A percentile compares a stretch with the other conserved stretches of the same genome.
phyloP scores from a whole-genome alignment of 2,329 filamentous ascomycete species.

The Penicillium brevicompactum region DNA sequence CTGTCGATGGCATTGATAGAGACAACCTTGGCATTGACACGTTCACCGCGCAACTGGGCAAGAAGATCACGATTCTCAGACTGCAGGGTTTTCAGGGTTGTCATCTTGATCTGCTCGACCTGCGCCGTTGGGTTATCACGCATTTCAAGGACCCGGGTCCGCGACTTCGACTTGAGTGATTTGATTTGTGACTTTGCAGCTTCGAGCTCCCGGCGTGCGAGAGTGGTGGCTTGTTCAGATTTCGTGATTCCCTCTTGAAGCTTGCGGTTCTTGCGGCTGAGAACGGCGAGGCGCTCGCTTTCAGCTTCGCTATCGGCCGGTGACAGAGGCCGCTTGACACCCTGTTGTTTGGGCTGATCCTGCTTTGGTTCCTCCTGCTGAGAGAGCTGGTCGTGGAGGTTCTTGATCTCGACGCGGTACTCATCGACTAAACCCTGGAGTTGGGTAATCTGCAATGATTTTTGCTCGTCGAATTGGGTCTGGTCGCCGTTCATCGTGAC shows the following conservation, averaged over 20 bases:
- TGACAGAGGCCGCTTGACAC: slow-evolving; percentile 67
- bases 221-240: slow-evolving; percentile 67
- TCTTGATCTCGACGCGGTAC: slow-evolving; percentile 79
- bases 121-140: slow-evolving; percentile 91
- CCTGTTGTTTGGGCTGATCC: slow-evolving; percentile 44
- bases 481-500: slow-evolving; percentile 76
- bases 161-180: slow-evolving; percentile 65
- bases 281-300: slow-evolving; percentile 74
- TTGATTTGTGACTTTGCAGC: slow-evolving; percentile 74
- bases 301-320: slow-evolving; percentile 56
- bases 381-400: slow-evolving; percentile 72
- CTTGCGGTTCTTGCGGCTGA: slow-evolving; percentile 84
- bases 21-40: slow-evolving; percentile 61
- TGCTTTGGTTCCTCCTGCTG: slow-evolving; percentile 58
- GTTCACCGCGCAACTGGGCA: slow-evolving; percentile 63
- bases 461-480: slow-evolving; percentile 70
- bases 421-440: slow-evolving; percentile 84
- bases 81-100: slow-evolving; percentile 74
- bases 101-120: slow-evolving; percentile 78
- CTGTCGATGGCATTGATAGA: slow-evolving; percentile 76
- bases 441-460: slow-evolving; percentile 72
- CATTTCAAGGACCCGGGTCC: slow-evolving; percentile 81
- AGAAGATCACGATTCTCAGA: slow-evolving; percentile 84
- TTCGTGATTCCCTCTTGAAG: slow-evolving; percentile 76
- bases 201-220: slow-evolving; percentile 75